Percentiles rank a stretch among this genome's conserved stretches.
Evolutionary conservation across 1,284 basidiomycete species (phyloP).

Genomic region (Sphaerobolus stellatus): DNA sequence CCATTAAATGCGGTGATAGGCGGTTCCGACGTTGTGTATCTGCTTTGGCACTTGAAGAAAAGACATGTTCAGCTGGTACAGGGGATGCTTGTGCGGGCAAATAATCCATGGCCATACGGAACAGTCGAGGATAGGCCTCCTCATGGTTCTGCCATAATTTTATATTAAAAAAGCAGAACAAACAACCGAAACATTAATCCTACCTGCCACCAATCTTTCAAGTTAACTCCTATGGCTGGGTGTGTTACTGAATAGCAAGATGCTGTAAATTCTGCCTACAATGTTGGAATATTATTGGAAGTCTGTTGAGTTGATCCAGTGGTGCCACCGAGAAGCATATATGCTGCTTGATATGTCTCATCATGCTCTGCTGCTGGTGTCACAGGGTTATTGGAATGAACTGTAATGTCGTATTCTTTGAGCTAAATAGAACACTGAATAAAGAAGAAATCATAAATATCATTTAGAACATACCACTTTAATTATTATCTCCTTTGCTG

Average conservation of each 20-base stretch:
- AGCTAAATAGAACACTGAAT: neutral
- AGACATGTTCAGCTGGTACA: neutral
- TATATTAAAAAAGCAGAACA: neutral
- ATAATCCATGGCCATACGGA: neutral
- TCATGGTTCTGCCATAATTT: conserved; percentile 4
- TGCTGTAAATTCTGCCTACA: neutral
- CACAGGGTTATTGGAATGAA: no score
- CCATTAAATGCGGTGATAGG: neutral
- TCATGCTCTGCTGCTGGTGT: neutral
- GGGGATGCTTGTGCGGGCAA: neutral
- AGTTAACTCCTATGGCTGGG: neutral
- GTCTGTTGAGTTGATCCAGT: neutral
- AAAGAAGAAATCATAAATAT: neutral
- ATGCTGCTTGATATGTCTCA: neutral
- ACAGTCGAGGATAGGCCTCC: neutral
- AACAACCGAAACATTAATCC: neutral
- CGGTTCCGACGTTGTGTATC: neutral
- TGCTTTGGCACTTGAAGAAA: neutral
- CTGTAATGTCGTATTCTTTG: neutral
- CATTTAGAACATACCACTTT: neutral
- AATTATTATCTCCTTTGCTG: neutral
- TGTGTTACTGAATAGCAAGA: neutral
- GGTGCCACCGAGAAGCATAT: neutral
- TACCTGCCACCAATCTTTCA: neutral
- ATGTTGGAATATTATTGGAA: neutral